A percentile compares a stretch with the other conserved stretches of the same genome.
Evolutionary conservation across 345 rosid species (phyloP).

Genomic region (Clarkia xantiana): DNA sequence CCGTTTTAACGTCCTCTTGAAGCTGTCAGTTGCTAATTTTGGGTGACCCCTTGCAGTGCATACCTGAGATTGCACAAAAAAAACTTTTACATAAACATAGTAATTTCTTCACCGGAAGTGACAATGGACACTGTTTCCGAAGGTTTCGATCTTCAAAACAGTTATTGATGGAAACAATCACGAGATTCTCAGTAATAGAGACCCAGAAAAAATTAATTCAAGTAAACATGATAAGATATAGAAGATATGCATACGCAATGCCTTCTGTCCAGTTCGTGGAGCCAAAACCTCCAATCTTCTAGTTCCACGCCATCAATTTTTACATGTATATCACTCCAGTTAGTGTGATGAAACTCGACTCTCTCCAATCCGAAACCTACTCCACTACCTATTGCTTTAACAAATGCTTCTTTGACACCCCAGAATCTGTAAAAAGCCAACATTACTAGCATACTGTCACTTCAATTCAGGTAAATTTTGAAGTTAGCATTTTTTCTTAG

Average conservation of each 20-base stretch:
- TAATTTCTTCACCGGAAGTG: background rate
- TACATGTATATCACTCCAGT: conserved; percentile 34
- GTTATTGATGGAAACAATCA: no score
- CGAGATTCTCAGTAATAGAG: background rate
- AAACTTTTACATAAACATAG: background rate
- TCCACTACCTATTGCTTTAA: conserved; percentile 53
- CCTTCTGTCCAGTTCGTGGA: conserved; percentile 21
- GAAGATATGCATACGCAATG: conserved; percentile 28
- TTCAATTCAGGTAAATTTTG: background rate
- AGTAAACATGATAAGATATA: background rate
- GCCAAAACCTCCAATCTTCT: conserved; percentile 46
- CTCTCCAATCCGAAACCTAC: conserved; percentile 28
- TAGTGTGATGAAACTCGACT: conserved; percentile 45
- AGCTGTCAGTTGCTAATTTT: conserved; percentile 29
- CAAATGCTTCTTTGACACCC: conserved; percentile 69
- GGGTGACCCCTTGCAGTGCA: conserved; percentile 56
- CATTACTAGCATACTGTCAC: background rate
- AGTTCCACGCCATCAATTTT: conserved; percentile 21
- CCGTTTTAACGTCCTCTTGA: conserved; percentile 21
- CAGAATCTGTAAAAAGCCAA: conserved; percentile 34
- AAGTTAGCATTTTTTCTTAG: no score
- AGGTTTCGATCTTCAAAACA: background rate
- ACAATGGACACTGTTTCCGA: background rate
- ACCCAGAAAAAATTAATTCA: no score
- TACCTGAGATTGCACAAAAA: conserved; percentile 23